Evolutionary conservation across 306 rosid species (phyloP), one percentile per base, ranked within the genome.

Genomic region (Cotoneaster glaucophyllus): DNA sequence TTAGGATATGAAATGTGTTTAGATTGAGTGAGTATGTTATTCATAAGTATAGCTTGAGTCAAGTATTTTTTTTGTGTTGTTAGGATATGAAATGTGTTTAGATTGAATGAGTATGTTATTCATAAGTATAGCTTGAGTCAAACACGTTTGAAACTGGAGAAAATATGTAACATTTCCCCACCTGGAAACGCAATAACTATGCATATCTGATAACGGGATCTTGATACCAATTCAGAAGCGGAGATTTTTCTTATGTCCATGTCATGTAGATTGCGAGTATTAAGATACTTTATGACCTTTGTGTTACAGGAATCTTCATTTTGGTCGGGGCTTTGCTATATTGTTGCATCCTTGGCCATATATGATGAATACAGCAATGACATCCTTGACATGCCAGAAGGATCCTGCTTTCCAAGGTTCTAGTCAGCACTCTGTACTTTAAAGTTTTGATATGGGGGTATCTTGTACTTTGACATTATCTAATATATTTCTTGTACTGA

Each of bases 351-450:
- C 71, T 77, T 96, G 82, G 70, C 99, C 74, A 81, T 96, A 64
- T 96, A 90, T 71, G 99, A 96, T 76, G 99, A 96, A 84, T 89
- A 96, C 85, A 84, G 93, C 91, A 96, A 90, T 77, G 99, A 96
- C 73, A 69, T 92, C 81, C 96, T 96, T 28, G 97, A 87, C 84
- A 92, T 96, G 99, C 93, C 83, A 15, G 98, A 96, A 85, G 97
- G 98, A 83, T 86, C 93, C 43, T 84, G 93, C 88, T 89, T 92
- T 84, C 99, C 99, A n/a, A 92, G 97, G 99, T 94, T 79, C 78
- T 63, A 32, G 53, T 74, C 81, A 41, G 70, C 82, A 82, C 66
- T 68, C 56, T 29, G 31, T 54, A 67, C 14, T 48, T 67, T 70
- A 80, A 43, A 41, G 50, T 44, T 76, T 22, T 56, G 69, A 80